Conservation (phyloP, 2,329 filamentous ascomycete species). For the Pezicula rhizophila region DNA sequence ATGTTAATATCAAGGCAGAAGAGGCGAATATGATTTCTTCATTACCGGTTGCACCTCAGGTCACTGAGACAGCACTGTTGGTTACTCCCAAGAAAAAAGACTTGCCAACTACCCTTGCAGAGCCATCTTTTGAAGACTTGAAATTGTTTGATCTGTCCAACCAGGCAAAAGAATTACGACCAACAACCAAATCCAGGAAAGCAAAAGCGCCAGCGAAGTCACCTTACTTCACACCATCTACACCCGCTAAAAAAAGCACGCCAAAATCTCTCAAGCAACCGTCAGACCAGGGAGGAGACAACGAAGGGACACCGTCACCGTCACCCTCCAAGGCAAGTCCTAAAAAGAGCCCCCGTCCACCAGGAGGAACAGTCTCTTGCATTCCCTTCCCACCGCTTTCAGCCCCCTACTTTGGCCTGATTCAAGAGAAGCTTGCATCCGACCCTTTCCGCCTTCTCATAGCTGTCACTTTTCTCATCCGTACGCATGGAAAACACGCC, state of each 20-base stretch:
- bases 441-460: slow-evolving; percentile 77
- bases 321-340: slow-evolving; percentile 4
- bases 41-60: no score
- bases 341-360: slow-evolving; percentile 14
- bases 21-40: no score
- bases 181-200: slow-evolving; percentile 13
- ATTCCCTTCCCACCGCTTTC: slow-evolving; percentile 64
- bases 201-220: slow-evolving; percentile 22
- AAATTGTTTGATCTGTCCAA: not conserved
- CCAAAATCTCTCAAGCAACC: slow-evolving; percentile 5
- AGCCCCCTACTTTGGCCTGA: slow-evolving; percentile 62
- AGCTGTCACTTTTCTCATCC: slow-evolving; percentile 78
- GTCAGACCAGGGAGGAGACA: not conserved
- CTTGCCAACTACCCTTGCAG: not conserved
- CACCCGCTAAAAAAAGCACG: slow-evolving; percentile 3
- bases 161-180: not conserved
- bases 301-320: not conserved
- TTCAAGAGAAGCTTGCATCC: slow-evolving; percentile 72
- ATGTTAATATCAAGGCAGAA: no score
- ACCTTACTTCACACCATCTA: slow-evolving; percentile 21
- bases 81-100: not conserved
- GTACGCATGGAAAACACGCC: slow-evolving; percentile 67
- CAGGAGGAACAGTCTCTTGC: slow-evolving; percentile 36
- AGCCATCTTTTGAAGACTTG: not conserved
- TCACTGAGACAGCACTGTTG: no score